Evolutionary conservation across 768 basidiomycete species (phyloP).

Genomic region (Boletus rufocinnamomeus): DNA sequence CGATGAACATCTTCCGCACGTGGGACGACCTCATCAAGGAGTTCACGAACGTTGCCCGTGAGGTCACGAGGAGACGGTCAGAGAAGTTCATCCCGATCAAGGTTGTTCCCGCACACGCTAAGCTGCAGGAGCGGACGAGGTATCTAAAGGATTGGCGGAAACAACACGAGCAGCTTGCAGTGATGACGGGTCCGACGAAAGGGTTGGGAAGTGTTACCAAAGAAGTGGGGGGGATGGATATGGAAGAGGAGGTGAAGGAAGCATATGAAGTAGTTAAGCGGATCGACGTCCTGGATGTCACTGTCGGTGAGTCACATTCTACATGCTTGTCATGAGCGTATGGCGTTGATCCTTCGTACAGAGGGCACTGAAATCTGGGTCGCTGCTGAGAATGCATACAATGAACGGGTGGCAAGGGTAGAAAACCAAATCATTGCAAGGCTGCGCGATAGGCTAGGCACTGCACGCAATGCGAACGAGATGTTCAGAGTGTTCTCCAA

Average conservation of each 20-base stretch:
- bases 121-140: constrained; percentile 82
- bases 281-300: constrained; percentile 94
- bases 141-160: constrained; percentile 93
- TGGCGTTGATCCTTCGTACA: constrained; percentile 32
- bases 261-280: constrained; percentile 98
- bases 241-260: constrained; percentile 96
- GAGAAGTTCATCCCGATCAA: constrained; percentile 98
- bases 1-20: constrained; percentile 75
- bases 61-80: constrained; percentile 83
- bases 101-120: constrained; percentile 85
- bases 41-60: constrained; percentile 89
- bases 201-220: constrained; percentile 73
- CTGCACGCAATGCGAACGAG: constrained; percentile 96
- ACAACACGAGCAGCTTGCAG: constrained; percentile 95
- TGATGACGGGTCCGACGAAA: constrained; percentile 95
- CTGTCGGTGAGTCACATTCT: constrained; percentile 61
- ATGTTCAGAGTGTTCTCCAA: constrained; percentile 99
- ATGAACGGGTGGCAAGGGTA: constrained; percentile 94
- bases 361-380: constrained; percentile 99
- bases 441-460: constrained; percentile 87
- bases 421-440: constrained; percentile 99
- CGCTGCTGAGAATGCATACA: constrained; percentile 95
- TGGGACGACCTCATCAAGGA: constrained; percentile 94
- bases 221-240: constrained; percentile 89
- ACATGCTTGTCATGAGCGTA: neutral